Conservation (phyloP, 805 yeast species). For the Candida endomychidarum region DNA sequence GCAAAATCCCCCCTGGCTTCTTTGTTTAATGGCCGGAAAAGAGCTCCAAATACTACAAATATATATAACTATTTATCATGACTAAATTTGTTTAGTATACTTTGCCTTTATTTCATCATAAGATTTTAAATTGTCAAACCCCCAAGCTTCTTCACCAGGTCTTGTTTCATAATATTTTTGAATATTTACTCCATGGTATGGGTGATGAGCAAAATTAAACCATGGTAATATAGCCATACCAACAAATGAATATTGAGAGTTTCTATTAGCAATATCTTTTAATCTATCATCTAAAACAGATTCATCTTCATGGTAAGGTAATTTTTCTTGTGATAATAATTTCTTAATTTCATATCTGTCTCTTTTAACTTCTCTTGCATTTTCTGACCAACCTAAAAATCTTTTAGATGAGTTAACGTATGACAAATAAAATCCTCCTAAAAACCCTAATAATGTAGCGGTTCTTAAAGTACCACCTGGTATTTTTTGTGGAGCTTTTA, state of each 20-base stretch:
- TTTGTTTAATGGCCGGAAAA: too few species aligned
- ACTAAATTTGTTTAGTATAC: slow-evolving; percentile 20
- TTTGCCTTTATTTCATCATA: slow-evolving; percentile 46
- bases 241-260: slow-evolving; percentile 69
- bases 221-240: slow-evolving; percentile 66
- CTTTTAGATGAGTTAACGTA: slow-evolving; percentile 67
- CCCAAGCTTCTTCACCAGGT: slow-evolving; percentile 61
- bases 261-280: slow-evolving; percentile 73
- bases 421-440: slow-evolving; percentile 74
- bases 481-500: slow-evolving; percentile 49
- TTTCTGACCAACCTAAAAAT: slow-evolving; percentile 78
- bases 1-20: too few species aligned
- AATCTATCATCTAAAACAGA: slow-evolving; percentile 58
- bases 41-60: too few species aligned
- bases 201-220: slow-evolving; percentile 81
- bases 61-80: too few species aligned
- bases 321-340: slow-evolving; percentile 59
- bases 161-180: slow-evolving; percentile 57
- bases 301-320: slow-evolving; percentile 66
- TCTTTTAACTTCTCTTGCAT: slow-evolving; percentile 63
- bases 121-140: slow-evolving; percentile 48
- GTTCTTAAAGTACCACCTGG: slow-evolving; percentile 58
- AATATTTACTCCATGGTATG: slow-evolving; percentile 76
- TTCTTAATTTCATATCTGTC: slow-evolving; percentile 75
- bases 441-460: slow-evolving; percentile 59